These are phyloP conservation scores for Fusarium sublunatum DNA, from an alignment of 2,329 filamentous ascomycete genomes.

Conservation along the genomic window DNA sequence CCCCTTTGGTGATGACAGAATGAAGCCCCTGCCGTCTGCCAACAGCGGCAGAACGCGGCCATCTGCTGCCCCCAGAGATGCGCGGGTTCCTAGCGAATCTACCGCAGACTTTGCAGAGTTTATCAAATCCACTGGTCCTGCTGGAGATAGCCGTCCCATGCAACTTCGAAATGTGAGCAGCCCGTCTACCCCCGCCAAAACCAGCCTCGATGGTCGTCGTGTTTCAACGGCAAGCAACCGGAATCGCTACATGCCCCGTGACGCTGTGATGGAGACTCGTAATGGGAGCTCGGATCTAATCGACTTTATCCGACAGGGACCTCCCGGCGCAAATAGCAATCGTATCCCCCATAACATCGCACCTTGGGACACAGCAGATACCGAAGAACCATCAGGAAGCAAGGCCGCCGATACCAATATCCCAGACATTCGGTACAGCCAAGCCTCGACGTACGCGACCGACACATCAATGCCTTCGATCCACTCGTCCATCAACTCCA, in stretches of 20 bases:
- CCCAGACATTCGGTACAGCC: constrained; percentile 66
- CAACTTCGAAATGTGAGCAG: constrained; percentile 52
- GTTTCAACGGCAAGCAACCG: constrained; percentile 56
- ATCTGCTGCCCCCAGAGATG: constrained; percentile 71
- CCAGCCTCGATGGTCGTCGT: constrained; percentile 55
- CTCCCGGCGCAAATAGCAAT: constrained; percentile 68
- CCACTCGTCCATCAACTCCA: constrained; percentile 78
- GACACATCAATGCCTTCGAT: constrained; percentile 67
- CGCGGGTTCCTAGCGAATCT: constrained; percentile 76
- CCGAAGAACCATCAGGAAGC: constrained; percentile 72
- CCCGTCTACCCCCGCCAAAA: constrained; percentile 49
- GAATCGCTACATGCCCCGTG: constrained; percentile 75
- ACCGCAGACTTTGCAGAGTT: constrained; percentile 89
- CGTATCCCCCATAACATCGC: constrained; percentile 86
- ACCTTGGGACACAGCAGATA: constrained; percentile 87
- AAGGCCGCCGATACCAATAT: constrained; percentile 68
- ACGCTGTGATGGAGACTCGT: constrained; percentile 70
- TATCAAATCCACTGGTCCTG: constrained; percentile 84
- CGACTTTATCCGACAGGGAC: constrained; percentile 92
- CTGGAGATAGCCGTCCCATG: constrained; percentile 55
- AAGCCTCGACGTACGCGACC: constrained; percentile 66
- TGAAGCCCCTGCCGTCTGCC: constrained; percentile 38
- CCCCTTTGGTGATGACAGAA: constrained; percentile 35
- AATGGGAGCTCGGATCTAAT: constrained; percentile 87
- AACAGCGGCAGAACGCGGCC: constrained; percentile 39